Evolutionary conservation across 2,329 filamentous ascomycete genomes (phyloP).

Genomic region (Rachicladosporium sp.): DNA sequence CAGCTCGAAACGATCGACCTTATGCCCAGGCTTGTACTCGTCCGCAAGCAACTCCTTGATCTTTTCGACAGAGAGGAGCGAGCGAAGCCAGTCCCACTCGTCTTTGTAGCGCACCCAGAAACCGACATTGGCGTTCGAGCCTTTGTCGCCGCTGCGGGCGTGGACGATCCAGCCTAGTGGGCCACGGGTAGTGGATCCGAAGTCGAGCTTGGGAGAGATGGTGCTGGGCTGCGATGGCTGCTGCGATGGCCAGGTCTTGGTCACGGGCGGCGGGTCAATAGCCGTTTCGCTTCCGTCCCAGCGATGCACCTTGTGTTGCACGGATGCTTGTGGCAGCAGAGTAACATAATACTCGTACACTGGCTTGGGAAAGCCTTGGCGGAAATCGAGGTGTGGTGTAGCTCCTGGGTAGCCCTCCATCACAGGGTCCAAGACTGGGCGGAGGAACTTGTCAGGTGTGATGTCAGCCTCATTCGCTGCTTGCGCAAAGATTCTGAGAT

Average conservation of each 20-base stretch:
- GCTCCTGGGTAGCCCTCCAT: slow-evolving; percentile 24
- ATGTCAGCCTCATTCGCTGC: slow-evolving; percentile 17
- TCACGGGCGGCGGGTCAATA: slow-evolving; percentile 22
- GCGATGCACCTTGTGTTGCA: slow-evolving; percentile 18
- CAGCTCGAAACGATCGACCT: slow-evolving; percentile 24
- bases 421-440: slow-evolving; percentile 34
- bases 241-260: slow-evolving; percentile 21
- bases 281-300: slow-evolving; percentile 20
- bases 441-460: slow-evolving; percentile 18
- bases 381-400: slow-evolving; percentile 19
- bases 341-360: slow-evolving; percentile 33
- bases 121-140: slow-evolving; percentile 23
- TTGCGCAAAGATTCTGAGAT: slow-evolving; percentile 31
- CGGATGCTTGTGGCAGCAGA: slow-evolving; percentile 18
- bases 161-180: slow-evolving; percentile 28
- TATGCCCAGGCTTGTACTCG: slow-evolving; percentile 20
- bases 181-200: slow-evolving; percentile 24
- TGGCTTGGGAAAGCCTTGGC: slow-evolving; percentile 30
- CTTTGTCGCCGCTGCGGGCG: slow-evolving; percentile 24
- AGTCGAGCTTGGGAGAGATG: slow-evolving; percentile 9
- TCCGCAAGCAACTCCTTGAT: slow-evolving; percentile 20
- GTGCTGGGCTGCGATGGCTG: slow-evolving; percentile 23
- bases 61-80: slow-evolving; percentile 15
- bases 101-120: slow-evolving; percentile 29
- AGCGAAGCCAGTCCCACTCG: slow-evolving; percentile 23